These are phyloP conservation scores for Solanum aculeatissimum DNA, from an alignment of 305 asterid genomes.

Conservation along the genomic window DNA sequence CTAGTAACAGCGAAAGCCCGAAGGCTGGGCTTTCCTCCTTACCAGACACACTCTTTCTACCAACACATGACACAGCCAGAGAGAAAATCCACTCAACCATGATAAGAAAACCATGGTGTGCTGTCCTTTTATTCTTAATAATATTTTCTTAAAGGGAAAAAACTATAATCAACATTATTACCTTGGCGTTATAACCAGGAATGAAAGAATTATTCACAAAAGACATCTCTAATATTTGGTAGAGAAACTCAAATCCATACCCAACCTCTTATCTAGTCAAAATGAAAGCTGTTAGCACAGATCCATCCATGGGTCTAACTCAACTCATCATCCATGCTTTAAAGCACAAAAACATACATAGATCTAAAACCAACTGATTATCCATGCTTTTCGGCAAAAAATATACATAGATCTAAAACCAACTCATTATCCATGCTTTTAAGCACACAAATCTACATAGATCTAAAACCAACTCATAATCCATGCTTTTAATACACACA, in stretches of 20 bases:
- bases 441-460: neutral
- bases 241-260: neutral
- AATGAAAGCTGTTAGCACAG: neutral
- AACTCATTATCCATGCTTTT: neutral
- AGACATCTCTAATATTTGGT: neutral
- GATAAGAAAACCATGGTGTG: neutral
- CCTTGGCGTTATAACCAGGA: neutral
- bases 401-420: neutral
- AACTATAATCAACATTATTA: neutral
- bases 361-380: neutral
- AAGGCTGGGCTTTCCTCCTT: neutral
- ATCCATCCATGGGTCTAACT: neutral
- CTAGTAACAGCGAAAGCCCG: neutral
- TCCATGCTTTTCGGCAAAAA: neutral
- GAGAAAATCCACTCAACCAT: neutral
- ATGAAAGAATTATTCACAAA: neutral
- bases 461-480: neutral
- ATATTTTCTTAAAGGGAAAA: neutral
- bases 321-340: neutral
- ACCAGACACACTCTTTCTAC: neutral
- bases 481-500: neutral
- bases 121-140: neutral
- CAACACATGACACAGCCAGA: neutral
- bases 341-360: neutral
- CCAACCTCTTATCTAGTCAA: neutral